Evolutionary conservation across 176 grass and related monocot species (phyloP).

Genomic region (Triticum urartu): DNA sequence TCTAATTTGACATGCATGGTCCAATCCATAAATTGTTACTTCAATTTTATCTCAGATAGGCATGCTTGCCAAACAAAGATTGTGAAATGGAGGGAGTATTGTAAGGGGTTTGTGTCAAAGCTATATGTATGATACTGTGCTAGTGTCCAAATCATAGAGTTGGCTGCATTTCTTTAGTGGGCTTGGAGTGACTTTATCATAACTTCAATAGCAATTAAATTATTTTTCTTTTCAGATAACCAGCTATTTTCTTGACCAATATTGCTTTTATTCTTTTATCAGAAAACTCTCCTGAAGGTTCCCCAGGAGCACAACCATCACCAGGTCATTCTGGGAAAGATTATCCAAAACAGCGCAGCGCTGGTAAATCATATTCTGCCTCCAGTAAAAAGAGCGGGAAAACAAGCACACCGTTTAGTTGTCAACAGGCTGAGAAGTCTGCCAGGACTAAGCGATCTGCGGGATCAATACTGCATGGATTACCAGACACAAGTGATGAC

Average conservation of each 20-base stretch:
- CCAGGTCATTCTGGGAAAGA: constrained; percentile 49
- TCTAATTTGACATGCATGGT: constrained; percentile 7
- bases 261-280: background rate
- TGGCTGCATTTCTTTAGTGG: background rate
- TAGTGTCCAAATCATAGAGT: background rate
- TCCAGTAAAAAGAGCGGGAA: constrained; percentile 26
- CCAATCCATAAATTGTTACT: background rate
- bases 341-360: constrained; percentile 19
- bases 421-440: constrained; percentile 43
- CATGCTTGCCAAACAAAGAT: background rate
- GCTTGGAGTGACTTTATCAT: background rate
- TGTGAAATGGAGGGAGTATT: background rate
- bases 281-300: constrained; percentile 53
- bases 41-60: background rate
- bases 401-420: constrained; percentile 2
- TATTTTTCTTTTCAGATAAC: background rate
- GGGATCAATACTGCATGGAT: constrained; percentile 33
- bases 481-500: constrained; percentile 38
- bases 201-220: constrained; percentile 5
- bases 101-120: background rate
- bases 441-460: constrained; percentile 16
- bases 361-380: constrained; percentile 26
- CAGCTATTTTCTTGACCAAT: constrained; percentile 19
- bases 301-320: constrained; percentile 26
- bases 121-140: background rate